Base-by-base conservation (phyloP, 257 asterid genomes). In the Linderniella brevidens region DNA sequence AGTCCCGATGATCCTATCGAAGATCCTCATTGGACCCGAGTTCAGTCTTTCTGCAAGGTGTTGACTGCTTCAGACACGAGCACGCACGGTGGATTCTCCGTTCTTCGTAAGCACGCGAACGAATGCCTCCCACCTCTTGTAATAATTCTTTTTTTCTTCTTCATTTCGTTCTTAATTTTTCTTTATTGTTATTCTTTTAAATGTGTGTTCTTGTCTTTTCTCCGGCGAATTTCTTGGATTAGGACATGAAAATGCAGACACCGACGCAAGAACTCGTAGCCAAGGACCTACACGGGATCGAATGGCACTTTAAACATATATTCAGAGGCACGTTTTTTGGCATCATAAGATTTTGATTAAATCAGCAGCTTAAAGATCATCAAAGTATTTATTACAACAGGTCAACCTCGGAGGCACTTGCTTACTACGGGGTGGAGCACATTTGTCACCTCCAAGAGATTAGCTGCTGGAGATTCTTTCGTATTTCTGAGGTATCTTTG, bases 11-110 rank as follows among this genome's bases (percentile, higher is more conserved):
- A 56, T 35, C 20, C 58, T 46, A 55, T 59, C 3, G 57, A 75
- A 3, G 92, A 84, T 64, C 72, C 76, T 62, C 67, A 74, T 36
- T 70, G 71, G 52, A 81, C 82, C 9, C 56, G 53, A 52, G 78
- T 77, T 37, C 93, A 73, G 57, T 84, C 95, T 3, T 84, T 84
- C 69, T 84, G 93, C 78, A 84, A 84, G 73, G 86, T 84, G 41
- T 65, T 84, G 67, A 84, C 95, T 1, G 93, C 95, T 35, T 84
- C 95, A n/a, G 95, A 84, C 66, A 84, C 95, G 14, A 84, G 93
- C 59, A 84, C 95, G 1, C 95, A 84, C 20, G 95, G 95, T 50
- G 95, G 95, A 54, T 84, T 80, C 55, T 84, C 95, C 3, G 95
- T 84, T 48, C 95, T 80, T 42, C 78, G 95, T 11, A 84, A 76